These are phyloP conservation scores for Blastobotrys chiropterorum DNA, from an alignment of 805 yeast genomes.

Conservation along the genomic window DNA sequence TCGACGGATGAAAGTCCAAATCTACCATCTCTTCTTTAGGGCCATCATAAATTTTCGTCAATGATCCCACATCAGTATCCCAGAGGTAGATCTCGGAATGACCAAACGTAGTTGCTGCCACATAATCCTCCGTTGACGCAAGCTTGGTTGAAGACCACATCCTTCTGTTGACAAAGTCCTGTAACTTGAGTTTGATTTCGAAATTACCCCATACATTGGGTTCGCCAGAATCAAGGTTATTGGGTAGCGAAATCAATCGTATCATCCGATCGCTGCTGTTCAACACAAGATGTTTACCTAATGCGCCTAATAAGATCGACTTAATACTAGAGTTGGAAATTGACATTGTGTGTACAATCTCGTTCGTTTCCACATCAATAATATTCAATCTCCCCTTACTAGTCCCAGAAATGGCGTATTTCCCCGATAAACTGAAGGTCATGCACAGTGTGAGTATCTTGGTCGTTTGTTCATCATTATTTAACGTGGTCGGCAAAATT, in stretches of 20 bases:
- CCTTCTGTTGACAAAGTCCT: conserved; percentile 79
- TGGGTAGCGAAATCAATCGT: conserved; percentile 28
- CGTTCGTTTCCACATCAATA: conserved; percentile 17
- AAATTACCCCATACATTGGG: conserved; percentile 41
- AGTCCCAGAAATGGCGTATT: conserved; percentile 64
- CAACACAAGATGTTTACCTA: conserved; percentile 33
- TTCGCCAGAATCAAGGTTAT: conserved; percentile 24
- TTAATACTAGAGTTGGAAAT: conserved; percentile 69
- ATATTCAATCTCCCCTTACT: conserved; percentile 72
- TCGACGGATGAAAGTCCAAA: conserved; percentile 77
- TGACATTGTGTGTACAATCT: conserved; percentile 44
- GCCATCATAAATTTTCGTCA: conserved; percentile 84
- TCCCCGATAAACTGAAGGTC: conserved; percentile 48
- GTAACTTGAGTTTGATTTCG: conserved; percentile 73
- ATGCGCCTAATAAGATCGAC: conserved; percentile 67
- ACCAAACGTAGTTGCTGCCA: conserved; percentile 85
- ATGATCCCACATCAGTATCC: conserved; percentile 86
- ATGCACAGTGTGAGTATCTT: conserved; percentile 44
- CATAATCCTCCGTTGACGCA: conserved; percentile 69
- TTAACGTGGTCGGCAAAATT: neutral
- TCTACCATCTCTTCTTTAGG: conserved; percentile 82
- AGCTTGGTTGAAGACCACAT: conserved; percentile 83
- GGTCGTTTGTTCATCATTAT: conserved; percentile 6
- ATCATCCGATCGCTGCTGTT: conserved; percentile 31
- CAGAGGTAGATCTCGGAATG: conserved; percentile 86